Base-by-base conservation (phyloP, 495 filamentous ascomycete genomes). In the Glarea lozoyensis region DNA sequence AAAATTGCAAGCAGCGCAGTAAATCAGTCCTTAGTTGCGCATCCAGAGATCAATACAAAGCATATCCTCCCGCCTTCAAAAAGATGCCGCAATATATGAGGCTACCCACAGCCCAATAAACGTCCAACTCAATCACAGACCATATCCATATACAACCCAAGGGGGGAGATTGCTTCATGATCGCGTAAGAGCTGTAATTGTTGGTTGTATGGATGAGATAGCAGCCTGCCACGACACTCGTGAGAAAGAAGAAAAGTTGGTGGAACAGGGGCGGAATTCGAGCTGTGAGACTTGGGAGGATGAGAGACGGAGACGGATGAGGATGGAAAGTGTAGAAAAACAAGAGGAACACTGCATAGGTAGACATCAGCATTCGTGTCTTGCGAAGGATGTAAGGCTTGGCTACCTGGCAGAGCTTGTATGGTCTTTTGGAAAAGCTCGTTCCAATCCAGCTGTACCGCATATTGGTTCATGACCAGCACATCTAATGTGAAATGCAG, bases 61-160 rank as follows among this genome's bases (percentile, higher is more conserved):
- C 35, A 65, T 89, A 95, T 2, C 82, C 86, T 48, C 75, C 76
- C 61, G 68, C 78, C 73, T 78, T 84, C 3, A 83, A 69, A 67
- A 81, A 97, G 1, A 60, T 62, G 2, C 67, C 73, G 30, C 86
- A 66, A 9, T 69, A 62, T 7, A 73, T 61, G 32, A 83, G 58
- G 53, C 78, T 85, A 22, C 71, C 58, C 6, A 79, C 56, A 1
- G 86, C 83, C 38, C 71, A 78, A 2, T 70, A 60, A 41, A 93
- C 66, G n/a, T 82, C 65, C 64, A 96, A 75, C 63, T 98, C 92
- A 36, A 95, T 66, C 24, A 95, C 79, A 13, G 81, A 81, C 92
- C 90, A 98, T 11, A 98, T 76, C 90, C 90, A 95, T 15, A 96
- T 59, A 12, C 84, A 88, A 1, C 88, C 93, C n/a, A 94, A 58